Evolutionary conservation across 768 basidiomycete genomes (phyloP).

Genomic region (Russula virescens): DNA sequence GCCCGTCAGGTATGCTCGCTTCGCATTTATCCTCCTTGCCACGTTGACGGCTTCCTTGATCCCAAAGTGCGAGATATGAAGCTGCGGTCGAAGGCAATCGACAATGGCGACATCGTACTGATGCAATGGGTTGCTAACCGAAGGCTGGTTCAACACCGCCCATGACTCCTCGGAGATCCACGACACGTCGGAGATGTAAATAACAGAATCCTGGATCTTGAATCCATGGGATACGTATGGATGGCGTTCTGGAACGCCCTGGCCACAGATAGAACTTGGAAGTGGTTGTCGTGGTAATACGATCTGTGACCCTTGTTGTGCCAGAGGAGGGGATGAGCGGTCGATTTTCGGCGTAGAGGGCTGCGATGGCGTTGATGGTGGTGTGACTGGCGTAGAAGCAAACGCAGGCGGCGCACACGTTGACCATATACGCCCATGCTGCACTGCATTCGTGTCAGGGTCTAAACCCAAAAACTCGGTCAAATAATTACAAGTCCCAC

Average conservation of each 20-base stretch:
- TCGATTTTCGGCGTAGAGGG: conserved; percentile 24
- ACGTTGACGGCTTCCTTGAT: conserved; percentile 54
- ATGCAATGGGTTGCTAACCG: conserved; percentile 25
- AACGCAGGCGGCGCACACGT: conserved; percentile 35
- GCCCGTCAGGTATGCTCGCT: conserved; percentile 65
- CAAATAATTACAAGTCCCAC: conserved; percentile 33
- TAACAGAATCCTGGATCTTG: conserved; percentile 55
- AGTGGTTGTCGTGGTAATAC: conserved; percentile 8
- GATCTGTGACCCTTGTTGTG: neutral
- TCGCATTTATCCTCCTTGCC: conserved; percentile 52
- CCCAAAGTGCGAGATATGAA: conserved; percentile 78
- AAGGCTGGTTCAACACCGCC: conserved; percentile 38
- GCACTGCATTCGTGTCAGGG: conserved; percentile 36
- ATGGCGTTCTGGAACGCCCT: conserved; percentile 33
- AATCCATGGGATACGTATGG: conserved; percentile 69
- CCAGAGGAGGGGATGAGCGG: conserved; percentile 4
- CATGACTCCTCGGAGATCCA: conserved; percentile 71
- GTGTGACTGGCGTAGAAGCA: conserved; percentile 37
- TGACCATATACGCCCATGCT: conserved; percentile 66
- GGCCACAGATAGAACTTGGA: neutral
- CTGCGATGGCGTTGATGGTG: conserved; percentile 30
- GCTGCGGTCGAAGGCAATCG: conserved; percentile 63
- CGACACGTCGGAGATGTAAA: conserved; percentile 82
- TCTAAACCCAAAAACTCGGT: neutral
- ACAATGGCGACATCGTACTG: conserved; percentile 58